Base-by-base conservation (phyloP, 108 stramenopile species). In the Nitzschia sp. region DNA sequence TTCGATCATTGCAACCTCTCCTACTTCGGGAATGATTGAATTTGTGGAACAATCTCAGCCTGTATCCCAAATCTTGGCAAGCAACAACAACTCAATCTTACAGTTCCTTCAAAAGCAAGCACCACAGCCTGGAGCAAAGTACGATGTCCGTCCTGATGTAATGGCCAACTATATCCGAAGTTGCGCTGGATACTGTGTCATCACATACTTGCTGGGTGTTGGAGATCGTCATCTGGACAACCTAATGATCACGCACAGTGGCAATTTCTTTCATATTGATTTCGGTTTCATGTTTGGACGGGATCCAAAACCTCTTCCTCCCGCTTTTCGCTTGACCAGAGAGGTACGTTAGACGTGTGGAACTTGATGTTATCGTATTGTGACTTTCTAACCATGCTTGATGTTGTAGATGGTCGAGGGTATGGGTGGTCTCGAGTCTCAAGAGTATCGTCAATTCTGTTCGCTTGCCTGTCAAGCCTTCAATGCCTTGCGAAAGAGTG, bases 131-230 rank as follows among this genome's bases (percentile, higher is more conserved):
- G 82, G 81, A 53, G 80, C 92, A 46, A 75, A 83, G 63, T 91
- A 91, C 62, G 89, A 79, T 37, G 72, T 94, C 29, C 61, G 75
- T 56, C 90, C 87, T 20, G 90, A 90, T 51, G 93, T 93, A 14
- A 80, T 96, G 77, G 85, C 92, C 17, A 93, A 81, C 12, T 98
- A 97, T 69, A 87, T 98, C 21, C 80, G 94, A 66, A 92, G 88
- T 64, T 97, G 96, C 53, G 99, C 99, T n/a, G 98, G 98, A 17
- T 97, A 97, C 76, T 98, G 99, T 67, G 98, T 99, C 48, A 93
- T 98, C 40, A 99, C 99, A 10, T 99, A 97, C 64, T 67, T 99
- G 17, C 65, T 99, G 62, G 92, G 90, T 26, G 88, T 94, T 39
- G 92, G 92, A 7, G 92, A 94, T 69, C 84, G 92, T 9, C 92